These are phyloP conservation scores for Abrus pulchellus DNA, from an alignment of 306 rosid species.

Conservation along the genomic window DNA sequence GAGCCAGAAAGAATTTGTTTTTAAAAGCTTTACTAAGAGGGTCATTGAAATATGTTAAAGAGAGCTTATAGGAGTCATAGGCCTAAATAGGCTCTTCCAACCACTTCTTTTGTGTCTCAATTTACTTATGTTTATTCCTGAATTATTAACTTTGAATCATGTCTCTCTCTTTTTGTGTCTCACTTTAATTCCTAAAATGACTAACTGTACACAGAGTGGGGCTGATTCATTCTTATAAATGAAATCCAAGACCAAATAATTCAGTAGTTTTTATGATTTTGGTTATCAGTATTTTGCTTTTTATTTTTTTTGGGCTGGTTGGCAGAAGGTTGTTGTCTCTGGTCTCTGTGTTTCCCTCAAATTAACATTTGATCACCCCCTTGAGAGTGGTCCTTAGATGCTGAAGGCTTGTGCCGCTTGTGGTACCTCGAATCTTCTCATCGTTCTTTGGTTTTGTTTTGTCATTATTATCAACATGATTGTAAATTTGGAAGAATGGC, in stretches of 20 bases:
- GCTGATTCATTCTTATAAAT: neutral
- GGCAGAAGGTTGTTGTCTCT: slow-evolving; percentile 5
- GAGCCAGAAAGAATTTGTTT: too few relatives aligned
- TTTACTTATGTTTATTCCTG: neutral
- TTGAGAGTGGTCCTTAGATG: slow-evolving; percentile 21
- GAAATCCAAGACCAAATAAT: neutral
- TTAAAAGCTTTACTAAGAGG: too few relatives aligned
- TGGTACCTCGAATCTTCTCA: slow-evolving; percentile 51
- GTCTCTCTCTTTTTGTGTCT: neutral
- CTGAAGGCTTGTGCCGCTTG: slow-evolving; percentile 72
- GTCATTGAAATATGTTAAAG: too few relatives aligned
- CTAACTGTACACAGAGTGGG: neutral
- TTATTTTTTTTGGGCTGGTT: neutral
- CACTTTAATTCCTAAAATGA: neutral
- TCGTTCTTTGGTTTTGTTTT: neutral
- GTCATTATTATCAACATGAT: neutral
- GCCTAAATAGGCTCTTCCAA: too few relatives aligned
- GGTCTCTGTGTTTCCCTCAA: neutral
- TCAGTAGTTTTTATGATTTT: neutral
- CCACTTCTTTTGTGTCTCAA: too few relatives aligned
- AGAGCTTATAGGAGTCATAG: too few relatives aligned
- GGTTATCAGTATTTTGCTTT: neutral
- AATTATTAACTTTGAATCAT: neutral
- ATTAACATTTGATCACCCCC: slow-evolving; percentile 55
- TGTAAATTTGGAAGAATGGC: slow-evolving; percentile 32